These are phyloP conservation scores for Krasilnikovozyma curviuscula DNA, from an alignment of 768 basidiomycete species.

Conservation along the genomic window DNA sequence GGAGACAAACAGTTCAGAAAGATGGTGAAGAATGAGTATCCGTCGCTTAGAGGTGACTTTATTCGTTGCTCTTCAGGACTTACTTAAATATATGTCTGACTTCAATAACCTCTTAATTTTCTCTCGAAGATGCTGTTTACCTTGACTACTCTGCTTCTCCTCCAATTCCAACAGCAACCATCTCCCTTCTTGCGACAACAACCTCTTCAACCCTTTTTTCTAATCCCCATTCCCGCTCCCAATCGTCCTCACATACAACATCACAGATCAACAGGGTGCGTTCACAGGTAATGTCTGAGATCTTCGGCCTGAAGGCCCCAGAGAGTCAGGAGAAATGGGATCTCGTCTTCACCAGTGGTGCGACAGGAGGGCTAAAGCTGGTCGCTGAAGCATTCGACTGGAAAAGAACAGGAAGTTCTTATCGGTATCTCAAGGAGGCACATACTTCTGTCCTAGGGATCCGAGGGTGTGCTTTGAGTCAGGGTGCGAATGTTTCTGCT, in stretches of 20 bases:
- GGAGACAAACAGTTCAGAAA: no score
- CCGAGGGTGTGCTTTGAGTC: conserved; percentile 1
- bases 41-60: conserved; percentile 10
- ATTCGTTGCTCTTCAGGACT: not conserved
- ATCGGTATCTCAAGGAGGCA: conserved; percentile 6
- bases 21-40: no score
- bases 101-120: not conserved
- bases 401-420: not conserved
- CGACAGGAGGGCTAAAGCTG: conserved; percentile 14
- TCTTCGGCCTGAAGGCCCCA: conserved; percentile 11
- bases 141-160: conserved; percentile 18
- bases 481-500: not conserved
- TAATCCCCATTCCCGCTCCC: conserved; percentile 18
- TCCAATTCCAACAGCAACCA: conserved; percentile 10
- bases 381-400: conserved; percentile 16
- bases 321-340: conserved; percentile 12
- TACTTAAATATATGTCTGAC: not conserved
- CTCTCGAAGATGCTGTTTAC: conserved; percentile 6
- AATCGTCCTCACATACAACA: conserved; percentile 5
- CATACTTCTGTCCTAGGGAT: conserved; percentile 14
- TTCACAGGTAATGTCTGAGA: conserved; percentile 7
- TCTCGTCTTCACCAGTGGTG: conserved; percentile 17
- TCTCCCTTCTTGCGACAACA: not conserved
- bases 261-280: conserved; percentile 10
- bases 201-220: conserved; percentile 9